Evolutionary conservation across 805 yeast species (phyloP), one percentile per base, ranked within the genome.

Genomic region (Wickerhamomyces rabaulensis): DNA sequence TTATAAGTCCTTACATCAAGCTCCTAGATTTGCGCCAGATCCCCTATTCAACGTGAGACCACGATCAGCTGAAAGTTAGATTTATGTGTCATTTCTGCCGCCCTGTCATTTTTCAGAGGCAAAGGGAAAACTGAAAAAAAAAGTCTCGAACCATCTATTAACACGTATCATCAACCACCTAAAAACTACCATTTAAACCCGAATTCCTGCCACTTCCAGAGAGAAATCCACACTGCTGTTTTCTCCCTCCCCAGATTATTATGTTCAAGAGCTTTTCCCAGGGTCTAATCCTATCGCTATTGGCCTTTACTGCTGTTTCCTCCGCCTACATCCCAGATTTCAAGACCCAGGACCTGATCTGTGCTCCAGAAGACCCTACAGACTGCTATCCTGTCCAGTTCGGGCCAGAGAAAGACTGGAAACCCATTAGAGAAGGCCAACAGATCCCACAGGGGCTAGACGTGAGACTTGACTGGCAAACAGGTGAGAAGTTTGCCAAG

Each of bases 391-490:
- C 87, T 1, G 65, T 66, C 39, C 50, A 76, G 2, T 89, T 90
- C 58, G 76, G 65, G 35, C 86, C 97, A 1, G 65, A 81, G 0
- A 50, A 60, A 1, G 78, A 84, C 52, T 91, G 96, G 95, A 80
- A 82, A 66, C 59, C 60, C 2, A 76, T 91, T 6, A 71, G 67
- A 53, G 82, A 77, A 41, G 89, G 82, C n/a, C 96, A 88, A 57
- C 73, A 76, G 8, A 73, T 91, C 4, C 96, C 97, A 0, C 78
- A 77, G 7, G 98, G 97, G 0, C 65, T 87, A 29, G 64, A 62
- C 62, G 79, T 90, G 12, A 72, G 87, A 52, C 56, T 91, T 54
- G 83, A 88, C 61, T 65, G 90, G 47, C 87, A 83, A n/a, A 81
- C 90, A 0, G 82, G 84, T 17, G 63, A 67, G 23, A 79, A 75